Percentiles rank a stretch among this genome's conserved stretches.
Evolutionary conservation across 2,329 filamentous ascomycete species (phyloP).

Genomic region (Talaromyces sp.): DNA sequence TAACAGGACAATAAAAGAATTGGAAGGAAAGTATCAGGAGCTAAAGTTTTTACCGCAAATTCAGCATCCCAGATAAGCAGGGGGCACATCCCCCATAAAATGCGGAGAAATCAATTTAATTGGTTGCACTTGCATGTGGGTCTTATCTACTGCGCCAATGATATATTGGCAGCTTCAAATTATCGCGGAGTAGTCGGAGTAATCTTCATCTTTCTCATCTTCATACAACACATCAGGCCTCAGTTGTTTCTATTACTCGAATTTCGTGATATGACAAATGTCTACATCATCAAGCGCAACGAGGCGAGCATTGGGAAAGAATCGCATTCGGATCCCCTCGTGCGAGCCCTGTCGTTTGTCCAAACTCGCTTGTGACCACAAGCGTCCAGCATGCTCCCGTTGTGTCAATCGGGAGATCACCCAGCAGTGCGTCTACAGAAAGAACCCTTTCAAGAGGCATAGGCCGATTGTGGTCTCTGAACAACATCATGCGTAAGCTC

Average conservation of each 20-base stretch:
- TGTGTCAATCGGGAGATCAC: slow-evolving; percentile 15
- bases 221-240: not conserved
- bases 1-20: too few relatives aligned
- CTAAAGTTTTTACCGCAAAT: not conserved
- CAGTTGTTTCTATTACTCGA: not conserved
- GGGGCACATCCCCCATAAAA: not conserved
- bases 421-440: slow-evolving; percentile 13
- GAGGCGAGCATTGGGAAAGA: slow-evolving; percentile 9
- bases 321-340: slow-evolving; percentile 11
- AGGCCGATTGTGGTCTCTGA: slow-evolving; percentile 5
- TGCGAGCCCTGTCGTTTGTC: slow-evolving; percentile 16
- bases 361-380: slow-evolving; percentile 15
- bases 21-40: too few relatives aligned
- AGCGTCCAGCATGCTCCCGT: slow-evolving; percentile 13
- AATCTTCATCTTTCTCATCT: not conserved
- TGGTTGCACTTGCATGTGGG: not conserved
- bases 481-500: slow-evolving; percentile 6
- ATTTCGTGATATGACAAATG: not conserved
- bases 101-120: not conserved
- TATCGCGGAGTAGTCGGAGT: slow-evolving; percentile 6
- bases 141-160: not conserved
- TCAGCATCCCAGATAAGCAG: not conserved
- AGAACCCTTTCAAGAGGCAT: slow-evolving; percentile 15
- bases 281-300: not conserved
- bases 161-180: not conserved